phyloP scores from a whole-genome alignment of 2,329 filamentous ascomycete genomes.

The Diaporthe destruens region DNA sequence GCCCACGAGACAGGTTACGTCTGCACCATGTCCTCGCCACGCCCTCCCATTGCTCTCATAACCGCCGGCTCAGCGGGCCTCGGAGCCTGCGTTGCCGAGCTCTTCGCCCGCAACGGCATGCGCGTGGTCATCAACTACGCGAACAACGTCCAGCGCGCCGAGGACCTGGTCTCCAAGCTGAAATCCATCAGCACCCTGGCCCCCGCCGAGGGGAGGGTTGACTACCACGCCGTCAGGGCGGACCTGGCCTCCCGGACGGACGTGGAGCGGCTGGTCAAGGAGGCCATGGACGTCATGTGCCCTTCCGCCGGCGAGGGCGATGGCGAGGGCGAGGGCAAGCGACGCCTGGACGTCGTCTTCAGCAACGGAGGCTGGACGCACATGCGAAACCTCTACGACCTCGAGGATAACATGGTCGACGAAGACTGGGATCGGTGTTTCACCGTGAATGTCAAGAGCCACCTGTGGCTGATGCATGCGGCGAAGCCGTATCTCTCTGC shows the following conservation, averaged over 20 bases:
- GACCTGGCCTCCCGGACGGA: slow-evolving; percentile 73
- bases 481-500: slow-evolving; percentile 64
- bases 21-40: slow-evolving; percentile 48
- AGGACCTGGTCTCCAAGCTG: slow-evolving; percentile 68
- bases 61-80: slow-evolving; percentile 74
- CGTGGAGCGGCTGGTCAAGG: slow-evolving; percentile 69
- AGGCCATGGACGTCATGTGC: slow-evolving; percentile 71
- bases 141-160: slow-evolving; percentile 70
- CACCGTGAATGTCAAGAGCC: slow-evolving; percentile 73
- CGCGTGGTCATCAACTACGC: slow-evolving; percentile 82
- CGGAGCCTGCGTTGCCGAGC: slow-evolving; percentile 75
- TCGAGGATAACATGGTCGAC: slow-evolving; percentile 67
- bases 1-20: too few species aligned
- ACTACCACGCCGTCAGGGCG: slow-evolving; percentile 70
- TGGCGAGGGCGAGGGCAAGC: background rate
- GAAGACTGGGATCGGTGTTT: slow-evolving; percentile 71
- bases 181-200: slow-evolving; percentile 60
- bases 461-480: slow-evolving; percentile 71
- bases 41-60: slow-evolving; percentile 57
- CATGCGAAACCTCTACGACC: slow-evolving; percentile 57
- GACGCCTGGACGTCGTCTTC: slow-evolving; percentile 79
- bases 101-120: slow-evolving; percentile 76
- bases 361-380: slow-evolving; percentile 76
- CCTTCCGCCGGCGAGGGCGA: background rate
- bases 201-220: slow-evolving; percentile 51